These are phyloP conservation scores for Pulveroboletus ravenelii DNA, from an alignment of 768 basidiomycete genomes.

Conservation along the genomic window DNA sequence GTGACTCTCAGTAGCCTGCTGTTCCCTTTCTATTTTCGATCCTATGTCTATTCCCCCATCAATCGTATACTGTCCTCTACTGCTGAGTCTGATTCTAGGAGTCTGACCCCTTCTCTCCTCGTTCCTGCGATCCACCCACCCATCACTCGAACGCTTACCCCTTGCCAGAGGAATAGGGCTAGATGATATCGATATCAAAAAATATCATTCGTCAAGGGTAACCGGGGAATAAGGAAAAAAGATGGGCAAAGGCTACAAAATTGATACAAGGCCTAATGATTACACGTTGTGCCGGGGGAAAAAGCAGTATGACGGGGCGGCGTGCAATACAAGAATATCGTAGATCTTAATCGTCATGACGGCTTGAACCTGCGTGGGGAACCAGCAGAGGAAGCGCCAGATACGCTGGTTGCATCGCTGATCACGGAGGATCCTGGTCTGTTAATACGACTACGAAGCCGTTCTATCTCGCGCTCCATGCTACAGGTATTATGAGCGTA, in stretches of 20 bases:
- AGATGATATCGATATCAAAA: too few relatives aligned
- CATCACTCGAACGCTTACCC: too few relatives aligned
- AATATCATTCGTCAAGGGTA: background rate
- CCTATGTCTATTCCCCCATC: too few relatives aligned
- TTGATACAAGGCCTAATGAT: constrained; percentile 18
- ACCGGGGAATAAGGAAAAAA: background rate
- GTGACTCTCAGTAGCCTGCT: too few relatives aligned
- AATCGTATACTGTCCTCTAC: too few relatives aligned
- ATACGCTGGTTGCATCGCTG: constrained; percentile 18
- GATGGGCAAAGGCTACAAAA: constrained; percentile 13
- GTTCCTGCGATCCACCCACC: too few relatives aligned
- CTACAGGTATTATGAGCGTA: constrained; percentile 28
- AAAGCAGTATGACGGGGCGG: background rate
- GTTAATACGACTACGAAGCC: constrained; percentile 59
- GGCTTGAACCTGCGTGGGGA: constrained; percentile 28
- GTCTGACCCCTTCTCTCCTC: too few relatives aligned
- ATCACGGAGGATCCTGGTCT: constrained; percentile 44
- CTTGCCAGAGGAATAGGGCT: too few relatives aligned
- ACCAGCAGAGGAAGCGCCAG: constrained; percentile 24
- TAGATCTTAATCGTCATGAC: constrained; percentile 9
- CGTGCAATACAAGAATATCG: background rate
- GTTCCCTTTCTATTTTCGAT: too few relatives aligned
- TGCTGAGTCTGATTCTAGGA: too few relatives aligned
- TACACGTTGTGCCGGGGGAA: constrained; percentile 8
- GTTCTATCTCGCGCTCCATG: constrained; percentile 64